Evolutionary conservation across 139 green algal species (phyloP).

Genomic region (Trebouxia sp.): DNA sequence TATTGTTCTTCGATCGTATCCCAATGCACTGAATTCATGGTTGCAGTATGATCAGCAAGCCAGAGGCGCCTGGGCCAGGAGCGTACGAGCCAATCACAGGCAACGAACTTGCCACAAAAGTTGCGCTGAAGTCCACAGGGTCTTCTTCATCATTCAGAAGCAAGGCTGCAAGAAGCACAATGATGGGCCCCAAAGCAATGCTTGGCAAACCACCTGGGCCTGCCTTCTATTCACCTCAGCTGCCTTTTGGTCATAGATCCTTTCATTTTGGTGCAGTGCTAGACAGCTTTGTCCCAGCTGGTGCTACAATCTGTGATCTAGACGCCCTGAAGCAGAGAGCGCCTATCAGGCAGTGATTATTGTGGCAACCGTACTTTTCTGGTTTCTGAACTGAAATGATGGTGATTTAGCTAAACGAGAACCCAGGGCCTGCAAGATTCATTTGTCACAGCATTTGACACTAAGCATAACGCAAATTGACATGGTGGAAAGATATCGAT

Average conservation of each 20-base stretch:
- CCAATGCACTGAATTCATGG: too few relatives aligned
- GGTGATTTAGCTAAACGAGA: too few relatives aligned
- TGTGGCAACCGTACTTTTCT: background rate
- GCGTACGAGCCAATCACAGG: background rate
- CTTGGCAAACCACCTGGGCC: slow-evolving; percentile 4
- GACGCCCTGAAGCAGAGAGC: background rate
- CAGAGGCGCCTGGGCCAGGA: background rate
- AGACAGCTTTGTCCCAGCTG: slow-evolving; percentile 12
- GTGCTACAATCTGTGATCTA: background rate
- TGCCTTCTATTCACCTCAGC: slow-evolving; percentile 12
- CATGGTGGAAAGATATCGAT: too few relatives aligned
- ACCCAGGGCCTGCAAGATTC: too few relatives aligned
- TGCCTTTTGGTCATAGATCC: slow-evolving; percentile 16
- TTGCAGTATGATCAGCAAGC: background rate
- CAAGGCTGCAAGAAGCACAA: slow-evolving; percentile 1
- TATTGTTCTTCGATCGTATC: too few relatives aligned
- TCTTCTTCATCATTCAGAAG: background rate
- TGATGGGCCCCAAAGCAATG: background rate
- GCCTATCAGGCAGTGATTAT: background rate
- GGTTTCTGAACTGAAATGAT: background rate
- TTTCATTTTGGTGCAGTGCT: slow-evolving; percentile 21
- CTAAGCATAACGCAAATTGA: too few relatives aligned
- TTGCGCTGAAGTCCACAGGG: background rate
- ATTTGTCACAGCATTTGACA: too few relatives aligned
- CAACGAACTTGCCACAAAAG: background rate